Percentiles rank a stretch among this genome's conserved stretches.
Evolutionary conservation across 208 protist species (phyloP).

Genomic region (Trypanosoma boissoni): DNA sequence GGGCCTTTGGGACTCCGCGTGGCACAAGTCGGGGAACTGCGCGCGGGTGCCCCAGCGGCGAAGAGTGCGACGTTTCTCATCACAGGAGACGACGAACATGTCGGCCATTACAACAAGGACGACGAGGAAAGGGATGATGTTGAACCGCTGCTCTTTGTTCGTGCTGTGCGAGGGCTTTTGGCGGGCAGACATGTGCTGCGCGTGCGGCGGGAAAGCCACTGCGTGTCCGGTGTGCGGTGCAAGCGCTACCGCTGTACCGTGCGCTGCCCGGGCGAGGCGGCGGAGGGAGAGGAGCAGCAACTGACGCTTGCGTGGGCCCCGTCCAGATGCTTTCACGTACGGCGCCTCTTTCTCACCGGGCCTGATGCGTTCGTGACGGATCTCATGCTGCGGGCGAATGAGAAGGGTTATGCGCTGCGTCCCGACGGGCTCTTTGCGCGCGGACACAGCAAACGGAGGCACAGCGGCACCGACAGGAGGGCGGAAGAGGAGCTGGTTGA

Average conservation of each 20-base stretch:
- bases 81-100: slow-evolving; percentile 1
- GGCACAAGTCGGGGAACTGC: slow-evolving; percentile 33
- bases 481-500: slow-evolving; percentile 17
- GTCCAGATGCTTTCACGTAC: slow-evolving; percentile 29
- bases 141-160: slow-evolving; percentile 28
- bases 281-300: not conserved
- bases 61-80: slow-evolving; percentile 33
- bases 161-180: slow-evolving; percentile 42
- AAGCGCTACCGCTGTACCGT: slow-evolving; percentile 6
- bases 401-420: slow-evolving; percentile 43
- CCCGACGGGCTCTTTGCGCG: slow-evolving; percentile 47
- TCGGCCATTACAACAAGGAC: not conserved
- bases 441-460: not conserved
- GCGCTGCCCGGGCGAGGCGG: not conserved
- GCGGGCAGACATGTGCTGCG: slow-evolving; percentile 39
- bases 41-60: slow-evolving; percentile 49
- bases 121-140: not conserved
- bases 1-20: slow-evolving; percentile 43
- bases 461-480: not conserved
- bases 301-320: slow-evolving; percentile 36
- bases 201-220: slow-evolving; percentile 3
- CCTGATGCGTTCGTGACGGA: slow-evolving; percentile 51
- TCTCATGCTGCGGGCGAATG: slow-evolving; percentile 48
- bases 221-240: not conserved
- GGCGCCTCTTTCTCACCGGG: slow-evolving; percentile 60